Conservation (phyloP, 2,329 filamentous ascomycete species). For the Curvularia verruculosa region DNA sequence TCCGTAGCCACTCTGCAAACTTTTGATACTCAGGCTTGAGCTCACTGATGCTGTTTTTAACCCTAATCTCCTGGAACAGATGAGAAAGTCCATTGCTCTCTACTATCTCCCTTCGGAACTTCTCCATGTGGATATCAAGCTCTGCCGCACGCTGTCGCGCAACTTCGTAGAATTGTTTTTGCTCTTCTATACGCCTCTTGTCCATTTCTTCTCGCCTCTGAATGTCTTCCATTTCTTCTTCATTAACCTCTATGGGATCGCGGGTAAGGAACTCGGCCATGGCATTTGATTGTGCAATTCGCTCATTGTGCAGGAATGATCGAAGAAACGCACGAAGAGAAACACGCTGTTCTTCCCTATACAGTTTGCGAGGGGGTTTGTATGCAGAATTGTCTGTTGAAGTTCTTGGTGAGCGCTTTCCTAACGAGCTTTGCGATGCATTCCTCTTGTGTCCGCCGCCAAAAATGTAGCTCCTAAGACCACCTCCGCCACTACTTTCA, state of each 20-base stretch:
- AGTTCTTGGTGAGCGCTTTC: slow-evolving; percentile 40
- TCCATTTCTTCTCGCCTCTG: slow-evolving; percentile 80
- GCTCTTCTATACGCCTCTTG: slow-evolving; percentile 86
- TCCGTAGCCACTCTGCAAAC: slow-evolving; percentile 96
- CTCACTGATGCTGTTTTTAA: slow-evolving; percentile 85
- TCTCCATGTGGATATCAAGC: slow-evolving; percentile 97
- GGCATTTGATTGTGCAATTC: slow-evolving; percentile 80
- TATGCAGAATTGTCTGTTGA: slow-evolving; percentile 42
- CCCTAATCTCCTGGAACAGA: slow-evolving; percentile 89
- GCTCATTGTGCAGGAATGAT: slow-evolving; percentile 80
- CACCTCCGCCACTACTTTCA: slow-evolving; percentile 46
- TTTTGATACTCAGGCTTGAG: slow-evolving; percentile 96
- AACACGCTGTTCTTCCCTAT: slow-evolving; percentile 87
- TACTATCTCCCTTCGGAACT: slow-evolving; percentile 70
- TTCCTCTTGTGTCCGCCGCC: slow-evolving; percentile 50
- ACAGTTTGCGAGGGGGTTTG: slow-evolving; percentile 64
- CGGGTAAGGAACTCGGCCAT: slow-evolving; percentile 82
- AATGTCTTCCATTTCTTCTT: slow-evolving; percentile 86
- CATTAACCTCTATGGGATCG: slow-evolving; percentile 73
- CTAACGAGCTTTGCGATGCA: slow-evolving; percentile 49
- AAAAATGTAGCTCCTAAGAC: slow-evolving; percentile 54
- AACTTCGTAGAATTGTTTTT: slow-evolving; percentile 94
- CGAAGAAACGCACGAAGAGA: slow-evolving; percentile 91
- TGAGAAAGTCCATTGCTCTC: slow-evolving; percentile 86
- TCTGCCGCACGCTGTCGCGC: slow-evolving; percentile 88